Percentiles rank a stretch among this genome's conserved stretches.
phyloP scores from a whole-genome alignment of 805 yeast genomes.

The Candida ascalaphidarum region DNA sequence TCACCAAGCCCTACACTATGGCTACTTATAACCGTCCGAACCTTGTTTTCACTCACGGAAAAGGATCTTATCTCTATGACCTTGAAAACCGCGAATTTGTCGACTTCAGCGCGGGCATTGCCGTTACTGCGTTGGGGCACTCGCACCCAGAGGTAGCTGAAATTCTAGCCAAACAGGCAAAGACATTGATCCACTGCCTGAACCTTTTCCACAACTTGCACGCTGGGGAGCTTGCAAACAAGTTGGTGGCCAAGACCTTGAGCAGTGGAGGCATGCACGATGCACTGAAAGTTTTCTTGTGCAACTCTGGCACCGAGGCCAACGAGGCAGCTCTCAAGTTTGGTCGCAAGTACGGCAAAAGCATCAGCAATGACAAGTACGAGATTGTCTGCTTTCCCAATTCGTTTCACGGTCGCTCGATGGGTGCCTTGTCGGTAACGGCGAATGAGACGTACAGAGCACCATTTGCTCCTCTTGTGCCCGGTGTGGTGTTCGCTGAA shows the following conservation, averaged over 20 bases:
- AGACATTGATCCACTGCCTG: conserved; percentile 70
- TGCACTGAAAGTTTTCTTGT: conserved; percentile 65
- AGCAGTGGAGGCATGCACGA: conserved; percentile 70
- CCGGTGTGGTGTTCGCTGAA: conserved; percentile 69
- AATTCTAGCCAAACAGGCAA: conserved; percentile 64
- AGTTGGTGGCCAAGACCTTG: conserved; percentile 61
- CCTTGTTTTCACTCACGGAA: conserved; percentile 69
- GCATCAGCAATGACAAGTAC: conserved; percentile 43
- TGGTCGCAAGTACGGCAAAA: conserved; percentile 72
- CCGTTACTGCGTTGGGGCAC: conserved; percentile 94
- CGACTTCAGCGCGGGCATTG: conserved; percentile 94
- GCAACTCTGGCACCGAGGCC: conserved; percentile 55
- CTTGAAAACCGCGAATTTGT: conserved; percentile 68
- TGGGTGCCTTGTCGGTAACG: conserved; percentile 90
- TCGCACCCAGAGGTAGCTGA: conserved; percentile 66
- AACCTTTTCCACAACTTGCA: conserved; percentile 80
- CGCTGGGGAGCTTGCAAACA: conserved; percentile 70
- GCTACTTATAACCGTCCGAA: conserved; percentile 78
- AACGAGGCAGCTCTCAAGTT: conserved; percentile 54
- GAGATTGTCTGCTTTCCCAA: conserved; percentile 83
- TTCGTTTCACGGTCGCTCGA: conserved; percentile 91
- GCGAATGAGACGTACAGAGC: conserved; percentile 88
- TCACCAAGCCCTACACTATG: conserved; percentile 48
- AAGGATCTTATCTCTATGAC: conserved; percentile 78
- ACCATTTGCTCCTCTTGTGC: conserved; percentile 88